A percentile compares a stretch with the other conserved stretches of the same genome.
Conservation (phyloP, 192 early-diverging fungal genomes). For the Podila epicladia region DNA sequence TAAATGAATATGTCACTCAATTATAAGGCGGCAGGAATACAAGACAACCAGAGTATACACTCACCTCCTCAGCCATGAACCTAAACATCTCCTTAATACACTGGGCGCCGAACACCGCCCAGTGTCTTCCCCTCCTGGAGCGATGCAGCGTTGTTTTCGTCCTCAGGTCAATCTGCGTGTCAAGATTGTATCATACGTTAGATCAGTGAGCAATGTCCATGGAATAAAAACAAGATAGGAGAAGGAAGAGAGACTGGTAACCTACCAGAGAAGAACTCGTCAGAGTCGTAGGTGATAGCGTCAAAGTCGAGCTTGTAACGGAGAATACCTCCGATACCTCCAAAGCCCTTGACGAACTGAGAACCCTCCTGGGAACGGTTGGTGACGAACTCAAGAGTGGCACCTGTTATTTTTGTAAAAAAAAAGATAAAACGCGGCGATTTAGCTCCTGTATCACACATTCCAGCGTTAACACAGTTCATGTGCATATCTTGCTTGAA, state of each 20-base stretch:
- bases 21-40: not conserved
- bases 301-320: constrained; percentile 95
- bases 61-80: constrained; percentile 43
- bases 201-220: no score
- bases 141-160: constrained; percentile 52
- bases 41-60: not conserved
- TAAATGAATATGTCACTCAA: not conserved
- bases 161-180: constrained; percentile 39
- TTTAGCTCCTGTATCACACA: not conserved
- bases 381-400: constrained; percentile 94
- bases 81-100: constrained; percentile 25
- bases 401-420: constrained; percentile 57
- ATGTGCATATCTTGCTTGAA: not conserved
- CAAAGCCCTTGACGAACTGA: constrained; percentile 98
- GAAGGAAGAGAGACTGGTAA: not conserved
- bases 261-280: constrained; percentile 69
- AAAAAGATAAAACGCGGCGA: not conserved
- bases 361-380: constrained; percentile 96
- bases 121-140: constrained; percentile 53
- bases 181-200: no score
- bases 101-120: constrained; percentile 39
- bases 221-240: not conserved
- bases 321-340: constrained; percentile 95
- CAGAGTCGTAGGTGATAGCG: constrained; percentile 70
- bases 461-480: not conserved